Percentiles rank a stretch among this genome's conserved stretches.
phyloP scores from a whole-genome alignment of 768 basidiomycete genomes.

The Crassisporium funariophilum region DNA sequence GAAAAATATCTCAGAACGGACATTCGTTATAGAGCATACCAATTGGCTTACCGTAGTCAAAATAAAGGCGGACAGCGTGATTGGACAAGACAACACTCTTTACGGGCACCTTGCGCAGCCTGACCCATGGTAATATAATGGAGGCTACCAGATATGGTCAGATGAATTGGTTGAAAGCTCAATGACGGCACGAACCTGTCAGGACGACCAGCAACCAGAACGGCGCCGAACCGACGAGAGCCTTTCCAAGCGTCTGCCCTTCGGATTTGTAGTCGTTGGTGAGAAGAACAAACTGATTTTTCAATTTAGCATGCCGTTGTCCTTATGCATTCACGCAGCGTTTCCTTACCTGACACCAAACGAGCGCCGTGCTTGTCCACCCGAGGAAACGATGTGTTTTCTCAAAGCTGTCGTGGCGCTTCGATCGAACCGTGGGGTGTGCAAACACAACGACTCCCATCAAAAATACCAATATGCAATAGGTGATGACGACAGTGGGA shows the following conservation, averaged over 20 bases:
- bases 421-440: slow-evolving; percentile 47
- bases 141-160: slow-evolving; percentile 33
- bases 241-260: slow-evolving; percentile 40
- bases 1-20: background rate
- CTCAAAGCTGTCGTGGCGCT: slow-evolving; percentile 56
- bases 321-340: background rate
- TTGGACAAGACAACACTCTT: slow-evolving; percentile 53
- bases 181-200: slow-evolving; percentile 34
- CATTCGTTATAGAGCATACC: background rate
- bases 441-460: slow-evolving; percentile 54
- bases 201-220: slow-evolving; percentile 61
- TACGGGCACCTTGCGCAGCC: slow-evolving; percentile 58
- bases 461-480: slow-evolving; percentile 49
- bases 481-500: slow-evolving; percentile 52
- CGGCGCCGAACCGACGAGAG: slow-evolving; percentile 44
- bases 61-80: slow-evolving; percentile 60
- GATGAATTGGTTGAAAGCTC: background rate
- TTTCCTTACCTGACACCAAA: slow-evolving; percentile 54
- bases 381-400: slow-evolving; percentile 57
- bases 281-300: slow-evolving; percentile 52
- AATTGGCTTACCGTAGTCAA: slow-evolving; percentile 51
- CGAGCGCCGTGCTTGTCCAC: slow-evolving; percentile 53
- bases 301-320: background rate
- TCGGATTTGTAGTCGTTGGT: slow-evolving; percentile 51
- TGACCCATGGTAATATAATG: slow-evolving; percentile 61